These are phyloP conservation scores for Oryza officinalis DNA, from an alignment of 176 grass and related monocot species.

Conservation along the genomic window DNA sequence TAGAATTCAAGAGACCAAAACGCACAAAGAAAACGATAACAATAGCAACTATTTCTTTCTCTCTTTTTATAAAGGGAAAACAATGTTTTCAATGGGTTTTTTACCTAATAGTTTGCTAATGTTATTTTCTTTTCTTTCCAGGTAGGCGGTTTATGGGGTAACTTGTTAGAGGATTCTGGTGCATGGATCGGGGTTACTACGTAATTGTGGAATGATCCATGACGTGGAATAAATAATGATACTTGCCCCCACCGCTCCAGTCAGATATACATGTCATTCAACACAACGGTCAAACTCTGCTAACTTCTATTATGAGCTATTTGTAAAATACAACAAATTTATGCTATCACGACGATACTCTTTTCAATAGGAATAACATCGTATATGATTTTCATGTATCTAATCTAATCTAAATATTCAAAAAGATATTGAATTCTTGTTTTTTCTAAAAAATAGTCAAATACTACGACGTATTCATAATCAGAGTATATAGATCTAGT, in stretches of 20 bases:
- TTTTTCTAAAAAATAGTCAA: neutral
- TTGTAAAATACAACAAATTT: no score
- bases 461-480: neutral
- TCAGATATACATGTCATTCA: no score
- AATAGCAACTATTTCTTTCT: neutral
- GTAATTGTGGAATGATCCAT: no score
- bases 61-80: neutral
- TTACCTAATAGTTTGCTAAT: neutral
- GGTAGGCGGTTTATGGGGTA: no score
- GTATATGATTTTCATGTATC: neutral
- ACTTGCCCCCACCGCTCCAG: no score
- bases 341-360: neutral
- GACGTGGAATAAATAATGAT: no score
- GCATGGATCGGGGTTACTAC: no score
- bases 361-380: neutral
- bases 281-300: no score
- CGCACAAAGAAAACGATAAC: no score
- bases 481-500: neutral
- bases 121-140: neutral
- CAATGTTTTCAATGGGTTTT: neutral
- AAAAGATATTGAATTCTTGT: neutral
- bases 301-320: no score
- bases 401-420: neutral
- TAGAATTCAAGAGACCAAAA: neutral
- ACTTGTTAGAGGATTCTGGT: no score